These are phyloP conservation scores for Prunella vulgaris DNA, from an alignment of 257 asterid genomes.

Conservation along the genomic window DNA sequence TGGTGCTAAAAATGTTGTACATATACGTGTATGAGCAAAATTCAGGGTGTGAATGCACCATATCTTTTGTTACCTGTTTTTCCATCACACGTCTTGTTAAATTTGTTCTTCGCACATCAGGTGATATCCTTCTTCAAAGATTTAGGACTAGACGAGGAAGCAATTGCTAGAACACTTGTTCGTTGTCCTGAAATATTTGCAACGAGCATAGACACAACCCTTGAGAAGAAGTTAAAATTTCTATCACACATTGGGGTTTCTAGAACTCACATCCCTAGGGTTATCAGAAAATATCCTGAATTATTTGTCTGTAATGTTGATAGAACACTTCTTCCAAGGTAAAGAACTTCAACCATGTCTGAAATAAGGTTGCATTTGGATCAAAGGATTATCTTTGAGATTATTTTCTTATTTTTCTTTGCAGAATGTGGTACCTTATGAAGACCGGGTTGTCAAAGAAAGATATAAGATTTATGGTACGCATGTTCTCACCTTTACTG, in stretches of 20 bases:
- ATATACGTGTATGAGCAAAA: no score
- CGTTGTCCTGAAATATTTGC: conserved; percentile 94
- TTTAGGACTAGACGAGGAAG: conserved; percentile 66
- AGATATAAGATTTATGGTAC: conserved; percentile 71
- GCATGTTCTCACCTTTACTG: conserved; percentile 76
- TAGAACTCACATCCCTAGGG: conserved; percentile 58
- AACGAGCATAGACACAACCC: conserved; percentile 59
- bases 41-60: no score
- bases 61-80: background rate
- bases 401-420: background rate
- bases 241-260: conserved; percentile 59
- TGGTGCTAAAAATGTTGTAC: no score
- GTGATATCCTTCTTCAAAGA: conserved; percentile 68
- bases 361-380: background rate
- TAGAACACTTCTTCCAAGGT: conserved; percentile 83
- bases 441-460: conserved; percentile 55
- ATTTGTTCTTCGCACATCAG: conserved; percentile 33
- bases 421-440: conserved; percentile 66
- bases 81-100: background rate
- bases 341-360: background rate
- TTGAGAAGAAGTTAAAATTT: conserved; percentile 64
- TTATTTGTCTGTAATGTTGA: conserved; percentile 71
- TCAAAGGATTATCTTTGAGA: background rate
- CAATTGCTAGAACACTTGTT: conserved; percentile 50
- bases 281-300: conserved; percentile 86